Evolutionary conservation across 257 asterid species (phyloP).

Genomic region (Ajuga chamaepitys): DNA sequence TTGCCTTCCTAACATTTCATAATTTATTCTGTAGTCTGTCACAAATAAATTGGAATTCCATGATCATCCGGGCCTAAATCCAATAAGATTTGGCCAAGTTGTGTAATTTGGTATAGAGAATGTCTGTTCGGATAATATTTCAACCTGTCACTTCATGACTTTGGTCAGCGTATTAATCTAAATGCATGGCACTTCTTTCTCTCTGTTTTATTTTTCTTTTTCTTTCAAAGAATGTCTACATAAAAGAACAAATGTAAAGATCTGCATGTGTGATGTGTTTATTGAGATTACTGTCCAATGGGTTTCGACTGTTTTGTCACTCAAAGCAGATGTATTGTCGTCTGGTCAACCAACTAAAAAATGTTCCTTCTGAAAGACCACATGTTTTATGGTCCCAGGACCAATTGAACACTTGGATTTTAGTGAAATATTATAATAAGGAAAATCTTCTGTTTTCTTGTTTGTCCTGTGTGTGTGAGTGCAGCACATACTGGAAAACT

Average conservation of each 20-base stretch:
- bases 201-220: not conserved
- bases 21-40: not conserved
- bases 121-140: not conserved
- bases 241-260: not conserved
- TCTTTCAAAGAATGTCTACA: not conserved
- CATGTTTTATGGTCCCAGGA: constrained; percentile 15
- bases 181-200: not conserved
- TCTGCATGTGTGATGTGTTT: constrained; percentile 10
- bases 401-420: not conserved
- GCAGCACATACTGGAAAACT: constrained; percentile 82
- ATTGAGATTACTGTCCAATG: constrained; percentile 6
- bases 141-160: constrained; percentile 9
- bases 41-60: not conserved
- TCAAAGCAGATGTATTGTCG: constrained; percentile 7
- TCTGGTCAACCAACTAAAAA: constrained; percentile 15
- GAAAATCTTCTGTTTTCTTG: not conserved
- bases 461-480: constrained; percentile 16
- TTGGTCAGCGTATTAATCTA: not conserved
- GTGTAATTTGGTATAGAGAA: not conserved
- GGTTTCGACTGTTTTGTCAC: not conserved
- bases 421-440: not conserved
- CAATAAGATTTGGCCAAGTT: not conserved
- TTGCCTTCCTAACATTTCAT: constrained; percentile 4
- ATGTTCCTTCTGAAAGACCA: constrained; percentile 1
- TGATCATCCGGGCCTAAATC: not conserved